Base-by-base conservation (phyloP, 208 protist genomes). In the Phytomonas sp. region DNA sequence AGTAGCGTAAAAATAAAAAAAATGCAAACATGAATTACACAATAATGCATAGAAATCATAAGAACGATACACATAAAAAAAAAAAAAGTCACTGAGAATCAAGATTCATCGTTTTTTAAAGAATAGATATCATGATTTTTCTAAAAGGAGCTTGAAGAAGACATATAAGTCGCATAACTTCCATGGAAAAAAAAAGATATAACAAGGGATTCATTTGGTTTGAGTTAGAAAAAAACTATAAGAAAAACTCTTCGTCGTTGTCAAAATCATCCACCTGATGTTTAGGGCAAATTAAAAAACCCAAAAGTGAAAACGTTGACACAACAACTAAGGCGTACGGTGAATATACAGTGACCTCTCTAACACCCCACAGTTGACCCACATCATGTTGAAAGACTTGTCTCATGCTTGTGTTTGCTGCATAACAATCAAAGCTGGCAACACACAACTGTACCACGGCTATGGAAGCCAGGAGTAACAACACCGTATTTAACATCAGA, bases 401-500 rank as follows among this genome's bases (percentile, higher is more conserved):
- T 32, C 75, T 67, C 40, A 94, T 79, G 34, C 61, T 76, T 0
- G 87, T 94, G 14, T 80, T 64, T 8, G 67, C 67, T 12, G 90
- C 80, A 71, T 97, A 98, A 10, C 71, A 65, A 16, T 69, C 59
- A 60, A 98, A 98, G 36, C 90, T 90, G n/a, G 76, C 67, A n/a
- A 82, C 83, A 73, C 87, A 93, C 62, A 98, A 94, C 59, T 97
- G 88, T 45, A 96, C 73, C 36, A 97, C 82, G n/a, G 91, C 79
- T 12, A 97, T 83, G 29, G 92, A 89, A 32, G 87, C 82, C 34
- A 98, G 72, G 14, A 97, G 73, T 59, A 98, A 86, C 12, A 98
- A 70, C 32, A 89, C 80, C 12, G 87, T 74, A 76, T 98, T 98
- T 81, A 98, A 98, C 8, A 98, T 74, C 62, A 98, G 96, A 32